Evolutionary conservation across 78 protist species (phyloP), one percentile per base, ranked within the genome.

Genomic region (Mantamonas sphyraenae): DNA sequence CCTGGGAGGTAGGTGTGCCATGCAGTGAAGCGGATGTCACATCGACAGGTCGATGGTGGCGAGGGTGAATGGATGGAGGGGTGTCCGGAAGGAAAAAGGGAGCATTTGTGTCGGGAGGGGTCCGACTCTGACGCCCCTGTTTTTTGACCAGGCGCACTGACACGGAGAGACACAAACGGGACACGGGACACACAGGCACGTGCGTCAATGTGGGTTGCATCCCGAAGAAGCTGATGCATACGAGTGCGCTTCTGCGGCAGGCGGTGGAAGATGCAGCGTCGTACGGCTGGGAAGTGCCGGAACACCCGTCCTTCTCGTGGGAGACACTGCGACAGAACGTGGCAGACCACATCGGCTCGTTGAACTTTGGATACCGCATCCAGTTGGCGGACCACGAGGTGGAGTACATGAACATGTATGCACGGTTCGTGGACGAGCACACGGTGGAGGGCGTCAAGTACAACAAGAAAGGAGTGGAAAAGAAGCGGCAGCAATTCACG

Each of bases 181-280:
- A n/a, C n/a, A n/a, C n/a, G n/a, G n/a, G n/a, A n/a, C n/a, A 16
- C 53, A 47, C 16, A 47, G 93, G 93, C 22, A 90, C 95, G 0
- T 90, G 95, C 53, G 95, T 90, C n/a, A 87, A 90, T 60, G 97
- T 93, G 3, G 93, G 97, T 7, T 92, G 97, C 80, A 83, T 92
- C 8, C 97, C 97, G 19, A 92, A 92, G 76, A 87, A 87, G 62
- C 75, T 91, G 45, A 84, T 85, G 91, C 96, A 93, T 82, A 20
- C 24, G 28, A 89, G 93, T 0, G 81, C 83, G 5, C 47, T 76
- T 5, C 61, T 57, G 30, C 66, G 84, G 28, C 75, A 67, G 61
- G 35, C 37, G 56, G 12, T 83, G 28, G 42, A 78, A 9, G 89
- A 86, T 31, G 80, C 96, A 26, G 22, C 26, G 28, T 7, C 33